Evolutionary conservation across 352 stramenopile genomes (phyloP).

Genomic region (Pythium dissimile): DNA sequence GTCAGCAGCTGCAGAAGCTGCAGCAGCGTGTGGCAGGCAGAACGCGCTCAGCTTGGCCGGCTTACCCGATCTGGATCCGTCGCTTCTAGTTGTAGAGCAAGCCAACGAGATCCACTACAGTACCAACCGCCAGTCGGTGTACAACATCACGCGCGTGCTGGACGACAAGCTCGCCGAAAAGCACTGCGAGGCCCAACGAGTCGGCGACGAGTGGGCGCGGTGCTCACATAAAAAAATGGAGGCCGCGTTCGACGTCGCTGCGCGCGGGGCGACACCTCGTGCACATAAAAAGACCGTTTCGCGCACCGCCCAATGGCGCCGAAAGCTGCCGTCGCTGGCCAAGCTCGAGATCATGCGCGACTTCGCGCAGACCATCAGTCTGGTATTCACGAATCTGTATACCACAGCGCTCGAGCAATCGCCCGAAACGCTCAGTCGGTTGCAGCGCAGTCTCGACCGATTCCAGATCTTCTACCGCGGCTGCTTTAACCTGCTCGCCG

Average conservation of each 20-base stretch:
- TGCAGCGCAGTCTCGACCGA: neutral
- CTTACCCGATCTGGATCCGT: neutral
- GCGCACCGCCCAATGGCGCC: slow-evolving; percentile 6
- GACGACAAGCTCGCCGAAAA: neutral
- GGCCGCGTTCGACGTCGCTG: neutral
- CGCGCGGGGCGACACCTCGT: slow-evolving; percentile 1
- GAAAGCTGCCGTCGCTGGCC: slow-evolving; percentile 32
- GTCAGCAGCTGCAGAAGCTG: neutral
- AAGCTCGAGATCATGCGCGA: slow-evolving; percentile 45
- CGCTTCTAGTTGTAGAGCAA: neutral
- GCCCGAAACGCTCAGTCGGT: slow-evolving; percentile 6
- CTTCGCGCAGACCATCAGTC: slow-evolving; percentile 35
- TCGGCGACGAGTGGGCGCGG: neutral
- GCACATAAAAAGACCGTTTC: neutral
- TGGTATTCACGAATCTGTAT: slow-evolving; percentile 46
- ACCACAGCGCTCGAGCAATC: slow-evolving; percentile 19
- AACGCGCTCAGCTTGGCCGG: neutral
- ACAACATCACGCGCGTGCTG: neutral
- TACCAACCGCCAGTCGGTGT: neutral
- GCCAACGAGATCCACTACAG: neutral
- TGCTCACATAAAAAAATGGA: neutral
- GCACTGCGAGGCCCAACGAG: neutral
- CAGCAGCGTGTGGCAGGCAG: too few species aligned
- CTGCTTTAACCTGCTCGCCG: slow-evolving; percentile 29
- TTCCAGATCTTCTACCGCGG: slow-evolving; percentile 20